phyloP scores from a whole-genome alignment of 352 stramenopile species.

The Pythium aphanidermatum region DNA sequence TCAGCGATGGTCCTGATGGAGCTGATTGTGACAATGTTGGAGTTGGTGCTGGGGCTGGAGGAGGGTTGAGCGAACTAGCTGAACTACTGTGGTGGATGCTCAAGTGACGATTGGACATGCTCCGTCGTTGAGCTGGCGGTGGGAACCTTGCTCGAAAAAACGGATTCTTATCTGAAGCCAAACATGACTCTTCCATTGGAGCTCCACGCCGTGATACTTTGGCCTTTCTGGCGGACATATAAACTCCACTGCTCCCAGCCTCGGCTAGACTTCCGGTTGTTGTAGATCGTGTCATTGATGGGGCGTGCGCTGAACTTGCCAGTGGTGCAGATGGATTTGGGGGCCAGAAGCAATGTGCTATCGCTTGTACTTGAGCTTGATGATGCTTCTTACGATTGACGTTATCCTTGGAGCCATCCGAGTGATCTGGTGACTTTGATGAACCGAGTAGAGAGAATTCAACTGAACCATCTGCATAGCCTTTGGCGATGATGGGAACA shows the following conservation, averaged over 20 bases:
- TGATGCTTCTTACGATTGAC: slow-evolving; percentile 10
- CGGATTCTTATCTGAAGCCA: slow-evolving; percentile 53
- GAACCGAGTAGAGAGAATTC: slow-evolving; percentile 29
- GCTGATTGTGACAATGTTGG: slow-evolving; percentile 3
- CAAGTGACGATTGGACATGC: slow-evolving; percentile 26
- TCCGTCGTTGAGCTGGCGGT: slow-evolving; percentile 24
- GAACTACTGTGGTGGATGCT: slow-evolving; percentile 16
- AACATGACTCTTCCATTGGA: slow-evolving; percentile 23
- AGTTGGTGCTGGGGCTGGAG: neutral
- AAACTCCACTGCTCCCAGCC: neutral
- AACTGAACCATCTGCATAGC: slow-evolving; percentile 42
- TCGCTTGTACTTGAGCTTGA: slow-evolving; percentile 6
- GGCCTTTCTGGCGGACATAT: slow-evolving; percentile 15
- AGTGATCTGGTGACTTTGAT: neutral
- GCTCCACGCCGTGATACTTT: slow-evolving; percentile 17
- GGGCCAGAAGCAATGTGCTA: slow-evolving; percentile 21
- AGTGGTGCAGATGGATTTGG: neutral
- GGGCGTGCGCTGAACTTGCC: slow-evolving; percentile 1
- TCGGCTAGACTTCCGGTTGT: slow-evolving; percentile 6
- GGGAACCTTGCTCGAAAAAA: slow-evolving; percentile 55
- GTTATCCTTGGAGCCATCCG: neutral
- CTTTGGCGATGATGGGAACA: slow-evolving; percentile 44
- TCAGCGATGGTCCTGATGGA: slow-evolving; percentile 29
- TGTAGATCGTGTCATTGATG: slow-evolving; percentile 5
- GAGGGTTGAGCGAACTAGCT: no score